phyloP scores from a whole-genome alignment of 129 eudicot species.

The Centaurea solstitialis region DNA sequence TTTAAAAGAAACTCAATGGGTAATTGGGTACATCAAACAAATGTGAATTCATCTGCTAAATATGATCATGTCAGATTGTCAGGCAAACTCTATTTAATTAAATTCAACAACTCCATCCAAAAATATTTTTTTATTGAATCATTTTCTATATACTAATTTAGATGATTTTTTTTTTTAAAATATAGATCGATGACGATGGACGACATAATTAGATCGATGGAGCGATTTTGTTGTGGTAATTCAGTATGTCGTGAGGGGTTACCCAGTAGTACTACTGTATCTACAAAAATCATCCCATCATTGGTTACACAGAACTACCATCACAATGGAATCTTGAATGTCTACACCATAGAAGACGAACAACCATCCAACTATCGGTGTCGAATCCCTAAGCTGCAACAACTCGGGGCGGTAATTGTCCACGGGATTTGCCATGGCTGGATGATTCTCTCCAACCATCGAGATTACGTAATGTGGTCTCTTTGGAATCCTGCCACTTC shows the following conservation, averaged over 20 bases:
- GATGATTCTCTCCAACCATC: neutral
- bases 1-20: too few species aligned
- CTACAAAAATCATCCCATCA: slow-evolving; percentile 1
- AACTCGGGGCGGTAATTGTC: neutral
- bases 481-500: neutral
- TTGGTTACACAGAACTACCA: neutral
- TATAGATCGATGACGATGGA: too few species aligned
- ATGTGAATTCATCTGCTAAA: too few species aligned
- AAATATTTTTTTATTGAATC: too few species aligned
- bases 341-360: neutral
- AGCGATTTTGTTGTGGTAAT: too few species aligned
- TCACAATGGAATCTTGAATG: neutral
- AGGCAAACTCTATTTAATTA: too few species aligned
- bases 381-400: neutral
- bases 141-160: too few species aligned
- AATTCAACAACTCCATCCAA: too few species aligned
- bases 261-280: neutral
- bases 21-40: too few species aligned
- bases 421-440: neutral
- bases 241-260: neutral
- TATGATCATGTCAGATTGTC: too few species aligned
- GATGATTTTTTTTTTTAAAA: too few species aligned
- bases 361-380: neutral
- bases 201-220: too few species aligned
- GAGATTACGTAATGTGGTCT: neutral